phyloP scores from a whole-genome alignment of 345 rosid genomes.

The Boechera stricta region DNA sequence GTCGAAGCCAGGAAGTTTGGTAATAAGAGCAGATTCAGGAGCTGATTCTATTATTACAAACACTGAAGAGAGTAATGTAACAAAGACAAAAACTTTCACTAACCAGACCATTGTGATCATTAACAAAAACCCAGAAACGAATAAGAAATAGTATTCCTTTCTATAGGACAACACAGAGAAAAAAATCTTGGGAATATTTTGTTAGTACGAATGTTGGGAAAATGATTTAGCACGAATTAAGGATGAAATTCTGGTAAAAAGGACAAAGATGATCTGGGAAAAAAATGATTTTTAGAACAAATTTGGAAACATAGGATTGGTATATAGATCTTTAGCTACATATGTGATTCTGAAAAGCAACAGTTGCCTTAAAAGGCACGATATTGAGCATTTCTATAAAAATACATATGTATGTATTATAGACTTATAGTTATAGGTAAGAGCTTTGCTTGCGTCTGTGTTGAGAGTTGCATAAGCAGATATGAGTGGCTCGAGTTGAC shows the following conservation, averaged over 20 bases:
- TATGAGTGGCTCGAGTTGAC: slow-evolving; percentile 34
- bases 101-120: slow-evolving; percentile 25
- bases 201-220: slow-evolving; percentile 12
- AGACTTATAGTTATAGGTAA: neutral
- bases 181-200: neutral
- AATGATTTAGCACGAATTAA: slow-evolving; percentile 27
- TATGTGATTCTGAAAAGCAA: slow-evolving; percentile 29
- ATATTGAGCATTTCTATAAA: slow-evolving; percentile 38
- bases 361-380: slow-evolving; percentile 42
- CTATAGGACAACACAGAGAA: neutral
- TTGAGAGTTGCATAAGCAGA: neutral
- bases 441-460: neutral
- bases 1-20: slow-evolving; percentile 72
- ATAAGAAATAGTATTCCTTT: slow-evolving; percentile 5
- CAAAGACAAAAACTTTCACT: slow-evolving; percentile 18
- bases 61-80: slow-evolving; percentile 19
- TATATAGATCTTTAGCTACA: neutral
- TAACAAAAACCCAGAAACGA: neutral
- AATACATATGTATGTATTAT: neutral
- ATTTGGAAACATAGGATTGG: slow-evolving; percentile 16
- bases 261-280: slow-evolving; percentile 27
- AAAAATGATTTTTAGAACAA: neutral
- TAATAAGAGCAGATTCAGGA: slow-evolving; percentile 63
- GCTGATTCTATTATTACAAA: slow-evolving; percentile 52
- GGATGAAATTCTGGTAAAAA: slow-evolving; percentile 25